These are phyloP conservation scores for Metroxylon sagu DNA, from an alignment of 176 grass and related monocot species.

Conservation along the genomic window DNA sequence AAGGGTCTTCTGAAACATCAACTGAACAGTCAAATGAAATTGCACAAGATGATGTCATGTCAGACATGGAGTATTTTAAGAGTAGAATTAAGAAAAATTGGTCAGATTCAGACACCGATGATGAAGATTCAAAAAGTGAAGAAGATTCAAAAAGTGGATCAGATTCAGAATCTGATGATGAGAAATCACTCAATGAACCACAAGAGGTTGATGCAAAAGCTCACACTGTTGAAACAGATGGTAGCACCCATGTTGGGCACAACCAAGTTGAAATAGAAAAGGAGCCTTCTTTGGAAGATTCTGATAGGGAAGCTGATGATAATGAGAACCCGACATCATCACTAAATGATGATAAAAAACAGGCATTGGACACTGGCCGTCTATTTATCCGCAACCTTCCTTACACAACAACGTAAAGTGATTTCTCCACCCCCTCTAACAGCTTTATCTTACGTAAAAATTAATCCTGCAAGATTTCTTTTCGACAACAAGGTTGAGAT, in stretches of 20 bases:
- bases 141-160: conserved; percentile 25
- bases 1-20: conserved; percentile 17
- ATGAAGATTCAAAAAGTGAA: not conserved
- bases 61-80: conserved; percentile 80
- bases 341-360: conserved; percentile 62
- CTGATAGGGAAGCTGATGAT: conserved; percentile 1
- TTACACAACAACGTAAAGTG: conserved; percentile 66
- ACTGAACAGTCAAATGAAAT: conserved; percentile 23
- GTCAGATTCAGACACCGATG: conserved; percentile 82
- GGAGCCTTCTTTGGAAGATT: conserved; percentile 5
- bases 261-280: conserved; percentile 23
- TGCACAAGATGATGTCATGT: conserved; percentile 32
- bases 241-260: conserved; percentile 24
- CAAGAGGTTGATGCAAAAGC: conserved; percentile 22
- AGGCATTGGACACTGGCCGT: conserved; percentile 73
- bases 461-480: not conserved
- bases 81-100: conserved; percentile 91
- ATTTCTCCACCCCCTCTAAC: conserved; percentile 5
- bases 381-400: conserved; percentile 89
- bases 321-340: conserved; percentile 1
- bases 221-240: not conserved
- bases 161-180: conserved; percentile 16
- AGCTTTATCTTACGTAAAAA: not conserved
- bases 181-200: conserved; percentile 26
- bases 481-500: no score